Percentiles rank a stretch among this genome's conserved stretches.
Evolutionary conservation across 1,284 basidiomycete species (phyloP).

Genomic region (Xanthoconium separans): DNA sequence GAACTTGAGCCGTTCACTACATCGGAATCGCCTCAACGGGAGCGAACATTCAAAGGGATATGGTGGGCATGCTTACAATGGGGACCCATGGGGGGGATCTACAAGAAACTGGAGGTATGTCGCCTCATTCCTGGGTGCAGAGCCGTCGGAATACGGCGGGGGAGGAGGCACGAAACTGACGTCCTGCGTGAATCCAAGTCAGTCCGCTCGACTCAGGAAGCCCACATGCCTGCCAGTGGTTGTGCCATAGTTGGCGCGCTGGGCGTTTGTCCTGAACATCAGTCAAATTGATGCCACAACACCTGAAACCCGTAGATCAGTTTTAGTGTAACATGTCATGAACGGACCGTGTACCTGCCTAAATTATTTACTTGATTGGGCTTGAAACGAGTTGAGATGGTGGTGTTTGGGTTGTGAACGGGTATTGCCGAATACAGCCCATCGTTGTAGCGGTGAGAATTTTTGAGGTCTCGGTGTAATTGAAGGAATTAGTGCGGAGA

Average conservation of each 20-base stretch:
- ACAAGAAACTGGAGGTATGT: too few relatives aligned
- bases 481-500: too few relatives aligned
- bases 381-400: neutral
- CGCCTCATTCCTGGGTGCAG: neutral
- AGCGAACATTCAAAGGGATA: neutral
- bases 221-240: conserved; percentile 9
- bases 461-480: too few relatives aligned
- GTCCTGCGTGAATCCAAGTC: neutral
- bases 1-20: neutral
- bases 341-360: neutral
- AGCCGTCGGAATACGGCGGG: conserved; percentile 15
- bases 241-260: conserved; percentile 11
- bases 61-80: conserved; percentile 7
- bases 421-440: too few relatives aligned
- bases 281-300: neutral
- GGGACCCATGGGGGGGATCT: neutral
- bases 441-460: too few relatives aligned
- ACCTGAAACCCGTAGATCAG: neutral
- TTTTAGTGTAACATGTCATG: too few relatives aligned
- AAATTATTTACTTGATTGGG: neutral
- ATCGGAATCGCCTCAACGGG: neutral
- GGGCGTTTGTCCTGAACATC: conserved; percentile 1
- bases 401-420: too few relatives aligned
- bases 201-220: neutral
- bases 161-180: conserved; percentile 5